phyloP scores from a whole-genome alignment of 164 flowering plant species.

The grape (Vitis vinifera) region ASM3070453v1 NC_081823.1:7067501-7068000 shows the following conservation, averaged over 20 bases:
- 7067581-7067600: constrained; percentile 26
- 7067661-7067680: constrained; percentile 48
- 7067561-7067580: constrained; percentile 28
- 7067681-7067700: constrained; percentile 40
- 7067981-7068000: constrained; percentile 30
- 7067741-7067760: constrained; percentile 44
- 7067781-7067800: constrained; percentile 5
- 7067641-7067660: constrained; percentile 29
- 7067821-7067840: constrained; percentile 16
- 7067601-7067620: constrained; percentile 26
- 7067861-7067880: background rate
- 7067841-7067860: constrained; percentile 41
- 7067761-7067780: constrained; percentile 31
- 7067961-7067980: constrained; percentile 24
- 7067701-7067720: constrained; percentile 48
- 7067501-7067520: constrained; percentile 37
- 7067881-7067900: constrained; percentile 9
- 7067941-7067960: constrained; percentile 29
- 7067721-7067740: constrained; percentile 46
- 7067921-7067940: constrained; percentile 24
- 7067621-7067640: constrained; percentile 35
- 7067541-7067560: constrained; percentile 27
- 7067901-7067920: constrained; percentile 25
- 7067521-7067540: constrained; percentile 45
- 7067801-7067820: constrained; percentile 30